phyloP scores from a whole-genome alignment of 768 basidiomycete genomes.

The Leccinum rimulosum region DNA sequence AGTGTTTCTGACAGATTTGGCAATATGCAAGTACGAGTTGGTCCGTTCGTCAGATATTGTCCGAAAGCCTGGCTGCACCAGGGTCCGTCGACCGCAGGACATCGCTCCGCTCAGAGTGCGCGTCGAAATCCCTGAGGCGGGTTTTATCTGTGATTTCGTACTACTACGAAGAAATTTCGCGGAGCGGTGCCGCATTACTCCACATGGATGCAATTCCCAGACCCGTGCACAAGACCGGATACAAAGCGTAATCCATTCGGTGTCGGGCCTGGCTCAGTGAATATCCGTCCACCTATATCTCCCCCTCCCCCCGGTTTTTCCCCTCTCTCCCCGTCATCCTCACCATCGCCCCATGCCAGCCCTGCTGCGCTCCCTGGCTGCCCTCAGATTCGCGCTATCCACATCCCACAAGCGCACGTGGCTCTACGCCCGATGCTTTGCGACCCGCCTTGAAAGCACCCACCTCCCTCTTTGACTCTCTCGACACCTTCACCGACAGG shows the following conservation, averaged over 20 bases:
- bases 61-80: slow-evolving; percentile 40
- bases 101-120: slow-evolving; percentile 32
- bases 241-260: slow-evolving; percentile 36
- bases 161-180: slow-evolving; percentile 52
- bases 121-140: slow-evolving; percentile 39
- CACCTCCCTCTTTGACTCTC: slow-evolving; percentile 69
- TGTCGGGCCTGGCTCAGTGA: slow-evolving; percentile 41
- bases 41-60: slow-evolving; percentile 52
- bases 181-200: slow-evolving; percentile 31
- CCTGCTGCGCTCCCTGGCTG: slow-evolving; percentile 28
- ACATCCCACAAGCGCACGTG: slow-evolving; percentile 14
- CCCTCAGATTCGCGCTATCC: slow-evolving; percentile 21
- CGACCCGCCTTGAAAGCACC: slow-evolving; percentile 54
- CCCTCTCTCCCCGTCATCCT: slow-evolving; percentile 17
- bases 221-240: slow-evolving; percentile 8
- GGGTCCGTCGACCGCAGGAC: slow-evolving; percentile 27
- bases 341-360: slow-evolving; percentile 27
- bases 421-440: slow-evolving; percentile 42
- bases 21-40: slow-evolving; percentile 55
- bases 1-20: not conserved
- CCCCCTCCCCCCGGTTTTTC: slow-evolving; percentile 13
- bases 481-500: slow-evolving; percentile 87
- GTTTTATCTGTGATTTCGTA: slow-evolving; percentile 46
- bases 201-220: slow-evolving; percentile 13
- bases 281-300: slow-evolving; percentile 25